Percentiles rank a stretch among this genome's conserved stretches.
phyloP scores from a whole-genome alignment of 495 filamentous ascomycete species.

The Penicillium subrubescens region DNA sequence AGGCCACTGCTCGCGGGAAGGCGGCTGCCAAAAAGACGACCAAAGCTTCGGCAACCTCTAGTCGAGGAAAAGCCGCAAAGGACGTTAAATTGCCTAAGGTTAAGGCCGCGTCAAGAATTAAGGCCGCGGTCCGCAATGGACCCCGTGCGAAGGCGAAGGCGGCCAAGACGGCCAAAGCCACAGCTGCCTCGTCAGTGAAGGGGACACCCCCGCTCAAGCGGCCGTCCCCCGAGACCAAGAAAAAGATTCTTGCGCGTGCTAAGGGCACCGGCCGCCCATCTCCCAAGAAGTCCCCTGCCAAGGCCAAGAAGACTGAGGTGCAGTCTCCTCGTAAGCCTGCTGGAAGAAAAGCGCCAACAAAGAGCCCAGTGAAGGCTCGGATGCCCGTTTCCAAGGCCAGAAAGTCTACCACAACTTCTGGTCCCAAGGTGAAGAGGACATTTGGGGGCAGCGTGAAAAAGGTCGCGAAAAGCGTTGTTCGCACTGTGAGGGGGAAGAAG shows the following conservation, averaged over 20 bases:
- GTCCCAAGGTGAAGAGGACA: conserved; percentile 11
- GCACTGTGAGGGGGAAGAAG: conserved; percentile 23
- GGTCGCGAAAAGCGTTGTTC: conserved; percentile 20
- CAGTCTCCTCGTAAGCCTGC: conserved; percentile 25
- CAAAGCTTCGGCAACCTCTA: conserved; percentile 14
- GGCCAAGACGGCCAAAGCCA: conserved; percentile 23
- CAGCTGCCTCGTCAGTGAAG: conserved; percentile 17
- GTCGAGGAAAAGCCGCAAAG: conserved; percentile 21
- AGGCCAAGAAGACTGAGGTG: conserved; percentile 12
- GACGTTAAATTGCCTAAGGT: conserved; percentile 35
- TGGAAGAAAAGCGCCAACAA: conserved; percentile 17
- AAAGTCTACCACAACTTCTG: conserved; percentile 10
- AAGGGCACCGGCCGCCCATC: conserved; percentile 21
- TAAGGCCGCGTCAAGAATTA: conserved; percentile 25
- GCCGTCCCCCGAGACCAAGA: conserved; percentile 39
- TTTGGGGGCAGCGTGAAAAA: conserved; percentile 20
- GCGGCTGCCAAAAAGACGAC: conserved; percentile 22
- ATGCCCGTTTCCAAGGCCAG: conserved; percentile 16
- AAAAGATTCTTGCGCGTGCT: conserved; percentile 33
- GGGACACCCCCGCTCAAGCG: conserved; percentile 32
- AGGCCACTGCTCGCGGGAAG: conserved; percentile 27
- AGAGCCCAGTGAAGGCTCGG: conserved; percentile 16
- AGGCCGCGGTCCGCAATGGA: conserved; percentile 22
- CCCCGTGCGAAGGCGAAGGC: conserved; percentile 1
- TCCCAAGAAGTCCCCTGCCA: conserved; percentile 15